These are phyloP conservation scores for Verticillium dahliae DNA, from an alignment of 2,329 filamentous ascomycete species.

Conservation along the genomic window DNA sequence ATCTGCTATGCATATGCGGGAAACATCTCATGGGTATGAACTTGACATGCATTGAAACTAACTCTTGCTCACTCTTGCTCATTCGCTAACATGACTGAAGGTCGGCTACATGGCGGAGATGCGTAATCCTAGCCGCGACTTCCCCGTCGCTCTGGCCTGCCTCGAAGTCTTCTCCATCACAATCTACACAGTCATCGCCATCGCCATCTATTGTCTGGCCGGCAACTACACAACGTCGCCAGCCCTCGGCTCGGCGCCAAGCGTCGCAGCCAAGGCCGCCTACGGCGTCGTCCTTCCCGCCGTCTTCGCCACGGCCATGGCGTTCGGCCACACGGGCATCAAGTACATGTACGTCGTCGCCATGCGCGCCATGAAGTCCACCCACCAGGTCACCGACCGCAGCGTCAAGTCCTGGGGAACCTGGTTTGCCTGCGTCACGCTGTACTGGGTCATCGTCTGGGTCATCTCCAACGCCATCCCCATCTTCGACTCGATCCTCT, in stretches of 20 bases:
- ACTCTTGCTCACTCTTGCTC: no score
- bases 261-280: conserved; percentile 22
- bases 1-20: conserved; percentile 29
- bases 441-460: conserved; percentile 26
- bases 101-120: conserved; percentile 28
- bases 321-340: conserved; percentile 25
- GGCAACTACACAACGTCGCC: conserved; percentile 25
- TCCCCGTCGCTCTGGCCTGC: conserved; percentile 20
- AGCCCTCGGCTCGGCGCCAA: conserved; percentile 24
- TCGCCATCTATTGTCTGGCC: conserved; percentile 23
- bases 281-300: conserved; percentile 24
- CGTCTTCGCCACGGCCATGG: conserved; percentile 21
- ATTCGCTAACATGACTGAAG: conserved; percentile 11
- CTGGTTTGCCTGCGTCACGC: conserved; percentile 24
- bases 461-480: conserved; percentile 28
- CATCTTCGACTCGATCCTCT: conserved; percentile 29
- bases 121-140: conserved; percentile 23
- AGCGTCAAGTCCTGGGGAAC: conserved; percentile 25
- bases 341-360: conserved; percentile 26
- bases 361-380: conserved; percentile 24
- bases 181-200: conserved; percentile 23
- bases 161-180: conserved; percentile 25
- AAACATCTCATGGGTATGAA: conserved; percentile 54
- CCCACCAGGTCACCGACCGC: conserved; percentile 24
- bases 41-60: conserved; percentile 34